A percentile compares a stretch with the other conserved stretches of the same genome.
Evolutionary conservation across 805 yeast genomes (phyloP).

Genomic region (Myxozyma neotropica): DNA sequence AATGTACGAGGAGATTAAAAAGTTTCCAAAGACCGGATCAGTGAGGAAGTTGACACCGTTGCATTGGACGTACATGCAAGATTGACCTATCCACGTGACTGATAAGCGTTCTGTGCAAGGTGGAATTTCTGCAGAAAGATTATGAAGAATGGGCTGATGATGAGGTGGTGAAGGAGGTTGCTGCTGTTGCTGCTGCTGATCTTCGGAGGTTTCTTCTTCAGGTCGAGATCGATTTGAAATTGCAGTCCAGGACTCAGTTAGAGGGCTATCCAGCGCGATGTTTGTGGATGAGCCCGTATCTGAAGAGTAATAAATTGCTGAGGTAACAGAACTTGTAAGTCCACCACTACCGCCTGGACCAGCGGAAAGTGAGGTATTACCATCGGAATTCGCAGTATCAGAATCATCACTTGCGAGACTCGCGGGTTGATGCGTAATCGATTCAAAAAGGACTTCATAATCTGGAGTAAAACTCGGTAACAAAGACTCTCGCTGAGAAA

Average conservation of each 20-base stretch:
- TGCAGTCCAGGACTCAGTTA: constrained; percentile 30
- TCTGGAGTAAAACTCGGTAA: constrained; percentile 67
- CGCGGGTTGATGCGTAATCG: not conserved
- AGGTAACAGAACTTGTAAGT: constrained; percentile 18
- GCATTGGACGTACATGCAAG: constrained; percentile 74
- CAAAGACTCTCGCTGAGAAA: constrained; percentile 52
- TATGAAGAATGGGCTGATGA: constrained; percentile 3
- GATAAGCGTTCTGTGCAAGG: constrained; percentile 52
- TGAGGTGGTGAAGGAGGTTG: not conserved
- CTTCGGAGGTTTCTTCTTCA: constrained; percentile 9
- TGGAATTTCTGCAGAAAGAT: constrained; percentile 39
- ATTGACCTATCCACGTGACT: constrained; percentile 92
- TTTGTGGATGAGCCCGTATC: constrained; percentile 32
- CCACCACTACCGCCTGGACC: constrained; percentile 6
- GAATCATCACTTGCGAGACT: constrained; percentile 15
- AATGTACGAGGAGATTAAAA: constrained; percentile 58
- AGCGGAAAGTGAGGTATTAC: not conserved
- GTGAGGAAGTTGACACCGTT: constrained; percentile 75
- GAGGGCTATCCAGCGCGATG: constrained; percentile 19
- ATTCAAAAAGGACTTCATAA: constrained; percentile 47
- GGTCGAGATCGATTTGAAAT: constrained; percentile 1
- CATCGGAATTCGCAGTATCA: not conserved
- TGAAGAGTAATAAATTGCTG: constrained; percentile 30
- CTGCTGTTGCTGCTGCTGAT: not conserved
- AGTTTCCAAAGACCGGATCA: constrained; percentile 77